These are phyloP conservation scores for Malassezia obtusa DNA, from an alignment of 1,284 basidiomycete species.

Conservation along the genomic window DNA sequence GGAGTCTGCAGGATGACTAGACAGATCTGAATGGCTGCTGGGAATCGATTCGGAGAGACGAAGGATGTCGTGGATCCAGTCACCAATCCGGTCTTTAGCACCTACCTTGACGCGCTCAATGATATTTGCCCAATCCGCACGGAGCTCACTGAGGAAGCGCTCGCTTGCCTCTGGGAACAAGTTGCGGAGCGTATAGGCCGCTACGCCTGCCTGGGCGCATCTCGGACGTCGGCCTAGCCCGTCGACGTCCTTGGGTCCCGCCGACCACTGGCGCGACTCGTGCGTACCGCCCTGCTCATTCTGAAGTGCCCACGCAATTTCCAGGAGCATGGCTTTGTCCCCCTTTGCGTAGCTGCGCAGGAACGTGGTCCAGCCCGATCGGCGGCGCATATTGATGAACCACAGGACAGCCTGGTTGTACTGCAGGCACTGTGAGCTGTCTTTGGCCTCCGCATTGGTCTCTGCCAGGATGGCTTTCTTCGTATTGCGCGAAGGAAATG, in stretches of 20 bases:
- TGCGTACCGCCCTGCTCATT: conserved; percentile 10
- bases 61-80: conserved; percentile 24
- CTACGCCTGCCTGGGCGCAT: not conserved
- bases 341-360: conserved; percentile 22
- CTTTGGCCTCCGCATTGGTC: conserved; percentile 19
- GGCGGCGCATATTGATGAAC: conserved; percentile 46
- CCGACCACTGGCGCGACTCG: conserved; percentile 10
- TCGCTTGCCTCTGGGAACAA: not conserved
- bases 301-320: conserved; percentile 12
- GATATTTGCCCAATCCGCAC: conserved; percentile 22
- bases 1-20: no score
- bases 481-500: conserved; percentile 26
- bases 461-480: conserved; percentile 24
- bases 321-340: conserved; percentile 24
- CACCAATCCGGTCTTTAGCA: conserved; percentile 28
- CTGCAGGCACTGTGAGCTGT: not conserved
- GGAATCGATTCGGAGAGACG: not conserved
- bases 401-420: conserved; percentile 31
- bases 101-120: conserved; percentile 28
- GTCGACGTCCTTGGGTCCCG: not conserved
- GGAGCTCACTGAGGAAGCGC: not conserved
- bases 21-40: not conserved
- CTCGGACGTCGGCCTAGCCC: not conserved
- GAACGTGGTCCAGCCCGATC: conserved; percentile 40
- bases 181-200: not conserved